Percentiles rank a stretch among this genome's conserved stretches.
These are phyloP conservation scores for Pythium biforme DNA, from an alignment of 352 stramenopile genomes.

Conservation along the genomic window DNA sequence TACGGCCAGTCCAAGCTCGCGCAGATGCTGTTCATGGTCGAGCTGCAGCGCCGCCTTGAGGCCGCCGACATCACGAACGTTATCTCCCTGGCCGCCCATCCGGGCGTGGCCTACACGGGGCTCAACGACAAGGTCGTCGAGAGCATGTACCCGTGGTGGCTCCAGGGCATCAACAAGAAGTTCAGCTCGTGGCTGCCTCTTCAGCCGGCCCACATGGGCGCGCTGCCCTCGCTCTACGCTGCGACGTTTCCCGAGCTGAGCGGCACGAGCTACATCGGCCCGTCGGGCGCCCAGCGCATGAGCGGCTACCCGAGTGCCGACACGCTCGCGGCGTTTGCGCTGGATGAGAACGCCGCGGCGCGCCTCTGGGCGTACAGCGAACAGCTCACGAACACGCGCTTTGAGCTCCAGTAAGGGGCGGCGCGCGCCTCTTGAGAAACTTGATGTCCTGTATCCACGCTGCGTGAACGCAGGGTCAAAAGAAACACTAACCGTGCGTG, in stretches of 20 bases:
- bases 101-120: slow-evolving; percentile 21
- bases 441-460: no score
- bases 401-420: background rate
- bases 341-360: slow-evolving; percentile 5
- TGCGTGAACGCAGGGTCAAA: no score
- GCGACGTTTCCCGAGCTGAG: slow-evolving; percentile 23
- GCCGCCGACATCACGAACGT: slow-evolving; percentile 24
- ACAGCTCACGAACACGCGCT: slow-evolving; percentile 4
- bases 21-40: slow-evolving; percentile 23
- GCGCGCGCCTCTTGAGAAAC: no score
- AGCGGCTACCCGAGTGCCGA: slow-evolving; percentile 19
- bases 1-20: slow-evolving; percentile 31
- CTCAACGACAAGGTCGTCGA: slow-evolving; percentile 28
- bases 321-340: background rate
- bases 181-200: slow-evolving; percentile 14
- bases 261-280: slow-evolving; percentile 34
- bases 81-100: slow-evolving; percentile 28
- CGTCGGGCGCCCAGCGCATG: background rate
- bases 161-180: slow-evolving; percentile 1
- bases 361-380: slow-evolving; percentile 15
- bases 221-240: slow-evolving; percentile 33
- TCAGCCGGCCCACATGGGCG: slow-evolving; percentile 26
- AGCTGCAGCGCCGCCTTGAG: slow-evolving; percentile 27
- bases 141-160: slow-evolving; percentile 12
- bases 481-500: no score